These are phyloP conservation scores for Lithohypha guttulata DNA, from an alignment of 2,329 filamentous ascomycete species.

Conservation along the genomic window DNA sequence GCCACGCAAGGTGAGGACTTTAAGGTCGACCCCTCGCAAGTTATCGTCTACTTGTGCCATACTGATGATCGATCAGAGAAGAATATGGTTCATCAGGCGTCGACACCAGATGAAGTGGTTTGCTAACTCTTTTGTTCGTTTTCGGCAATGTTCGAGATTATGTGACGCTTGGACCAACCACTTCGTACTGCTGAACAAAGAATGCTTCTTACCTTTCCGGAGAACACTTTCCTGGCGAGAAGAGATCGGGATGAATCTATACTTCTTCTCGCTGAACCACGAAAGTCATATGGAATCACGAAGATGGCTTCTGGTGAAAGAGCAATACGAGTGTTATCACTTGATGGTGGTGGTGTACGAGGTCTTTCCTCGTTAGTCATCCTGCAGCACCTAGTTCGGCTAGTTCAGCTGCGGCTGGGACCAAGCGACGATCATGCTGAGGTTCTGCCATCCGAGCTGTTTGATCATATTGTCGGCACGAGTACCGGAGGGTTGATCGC, in stretches of 20 bases:
- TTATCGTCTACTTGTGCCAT: not conserved
- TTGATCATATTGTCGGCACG: conserved; percentile 33
- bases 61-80: not conserved
- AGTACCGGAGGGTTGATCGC: conserved; percentile 36
- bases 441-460: conserved; percentile 29
- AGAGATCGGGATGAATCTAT: too few species aligned
- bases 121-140: not conserved
- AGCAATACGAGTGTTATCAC: conserved; percentile 9
- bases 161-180: not conserved
- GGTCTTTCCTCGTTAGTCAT: conserved; percentile 31
- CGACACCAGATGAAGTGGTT: too few species aligned
- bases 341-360: conserved; percentile 33
- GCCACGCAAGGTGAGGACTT: conserved; percentile 16
- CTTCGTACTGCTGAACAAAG: not conserved
- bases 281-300: too few species aligned
- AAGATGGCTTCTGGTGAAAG: not conserved
- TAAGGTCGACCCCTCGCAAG: not conserved
- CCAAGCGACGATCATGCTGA: conserved; percentile 4
- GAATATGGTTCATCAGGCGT: too few species aligned
- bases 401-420: conserved; percentile 19
- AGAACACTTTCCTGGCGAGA: too few species aligned
- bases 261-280: too few species aligned
- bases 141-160: not conserved
- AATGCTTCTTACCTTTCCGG: too few species aligned
- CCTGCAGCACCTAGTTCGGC: conserved; percentile 27